phyloP scores from a whole-genome alignment of 805 yeast genomes.

The Suhomyces kilbournensis region DNA sequence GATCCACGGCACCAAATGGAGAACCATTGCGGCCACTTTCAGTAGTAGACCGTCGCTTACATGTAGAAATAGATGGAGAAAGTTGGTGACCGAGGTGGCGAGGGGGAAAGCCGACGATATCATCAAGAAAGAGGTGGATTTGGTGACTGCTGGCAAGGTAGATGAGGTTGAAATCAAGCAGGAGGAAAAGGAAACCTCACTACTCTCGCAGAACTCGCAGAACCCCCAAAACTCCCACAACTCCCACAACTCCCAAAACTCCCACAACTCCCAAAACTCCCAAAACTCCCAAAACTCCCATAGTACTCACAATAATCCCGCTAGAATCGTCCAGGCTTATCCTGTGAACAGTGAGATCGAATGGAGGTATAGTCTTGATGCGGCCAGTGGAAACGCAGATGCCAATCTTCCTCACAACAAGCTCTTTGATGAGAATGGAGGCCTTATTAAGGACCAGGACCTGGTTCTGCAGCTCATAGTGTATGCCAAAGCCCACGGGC shows the following conservation, averaged over 20 bases:
- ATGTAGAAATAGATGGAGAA: constrained; percentile 91
- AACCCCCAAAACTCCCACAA: no score
- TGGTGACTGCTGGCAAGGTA: constrained; percentile 26
- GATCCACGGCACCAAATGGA: constrained; percentile 83
- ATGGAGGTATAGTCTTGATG: constrained; percentile 55
- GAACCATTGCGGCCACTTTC: constrained; percentile 69
- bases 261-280: no score
- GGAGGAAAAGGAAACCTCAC: not conserved
- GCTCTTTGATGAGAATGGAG: constrained; percentile 33
- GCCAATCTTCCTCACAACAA: constrained; percentile 19
- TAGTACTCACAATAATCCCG: no score
- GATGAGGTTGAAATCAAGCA: not conserved
- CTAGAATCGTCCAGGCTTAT: not conserved
- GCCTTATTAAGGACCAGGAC: constrained; percentile 51
- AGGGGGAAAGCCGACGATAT: constrained; percentile 58
- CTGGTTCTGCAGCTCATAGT: constrained; percentile 56
- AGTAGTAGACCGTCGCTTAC: constrained; percentile 82
- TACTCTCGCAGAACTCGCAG: no score
- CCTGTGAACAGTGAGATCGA: constrained; percentile 39
- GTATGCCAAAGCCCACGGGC: constrained; percentile 54
- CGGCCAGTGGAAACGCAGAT: constrained; percentile 10
- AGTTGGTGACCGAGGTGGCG: constrained; percentile 72
- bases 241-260: no score
- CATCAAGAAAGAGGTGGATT: constrained; percentile 59
- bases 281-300: no score